Evolutionary conservation across 495 filamentous ascomycete species (phyloP).

Genomic region (Antarctomyces pellizariae): DNA sequence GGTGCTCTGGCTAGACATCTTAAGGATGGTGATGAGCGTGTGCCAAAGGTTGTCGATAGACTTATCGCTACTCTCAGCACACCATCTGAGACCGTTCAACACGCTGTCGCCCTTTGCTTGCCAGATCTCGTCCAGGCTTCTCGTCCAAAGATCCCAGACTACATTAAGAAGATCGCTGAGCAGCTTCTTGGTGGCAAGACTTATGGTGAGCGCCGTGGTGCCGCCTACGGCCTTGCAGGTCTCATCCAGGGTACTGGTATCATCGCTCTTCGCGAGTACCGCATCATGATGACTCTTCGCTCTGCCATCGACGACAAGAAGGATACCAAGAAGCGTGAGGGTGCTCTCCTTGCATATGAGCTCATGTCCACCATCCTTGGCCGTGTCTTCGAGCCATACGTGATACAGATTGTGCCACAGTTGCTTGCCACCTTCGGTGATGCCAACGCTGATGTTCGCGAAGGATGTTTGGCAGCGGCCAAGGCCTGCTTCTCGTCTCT

Average conservation of each 20-base stretch:
- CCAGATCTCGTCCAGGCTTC: constrained; percentile 70
- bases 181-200: constrained; percentile 62
- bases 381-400: constrained; percentile 80
- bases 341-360: constrained; percentile 75
- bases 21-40: constrained; percentile 53
- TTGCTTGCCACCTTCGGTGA: constrained; percentile 79
- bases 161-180: constrained; percentile 59
- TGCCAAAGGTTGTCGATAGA: constrained; percentile 65
- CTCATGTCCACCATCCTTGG: constrained; percentile 68
- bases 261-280: constrained; percentile 58
- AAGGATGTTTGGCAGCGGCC: constrained; percentile 75
- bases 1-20: constrained; percentile 80
- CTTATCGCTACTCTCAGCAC: constrained; percentile 71
- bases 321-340: constrained; percentile 67
- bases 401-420: constrained; percentile 85
- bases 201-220: constrained; percentile 75
- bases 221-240: constrained; percentile 85
- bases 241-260: constrained; percentile 72
- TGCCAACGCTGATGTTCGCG: constrained; percentile 64
- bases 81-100: constrained; percentile 92
- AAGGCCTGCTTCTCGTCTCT: constrained; percentile 85
- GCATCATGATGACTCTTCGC: constrained; percentile 57
- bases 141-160: constrained; percentile 47
- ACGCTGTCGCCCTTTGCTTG: constrained; percentile 80
- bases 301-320: constrained; percentile 77